Base-by-base conservation (phyloP, 2,329 filamentous ascomycete genomes). In the Tolypocladium paradoxum region DNA sequence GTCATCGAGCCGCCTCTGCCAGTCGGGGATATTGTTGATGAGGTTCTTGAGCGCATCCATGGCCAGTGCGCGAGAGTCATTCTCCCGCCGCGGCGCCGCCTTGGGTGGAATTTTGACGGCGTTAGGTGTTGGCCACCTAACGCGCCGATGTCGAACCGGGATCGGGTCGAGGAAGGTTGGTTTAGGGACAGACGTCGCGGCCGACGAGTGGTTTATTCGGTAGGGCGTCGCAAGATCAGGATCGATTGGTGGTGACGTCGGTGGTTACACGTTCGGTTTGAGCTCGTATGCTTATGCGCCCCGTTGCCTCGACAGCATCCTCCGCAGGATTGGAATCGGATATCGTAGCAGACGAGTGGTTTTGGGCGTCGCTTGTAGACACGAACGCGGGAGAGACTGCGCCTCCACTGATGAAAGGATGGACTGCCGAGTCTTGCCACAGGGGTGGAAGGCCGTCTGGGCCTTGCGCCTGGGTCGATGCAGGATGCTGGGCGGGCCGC, bases 1-100 rank as follows among this genome's bases (percentile, higher is more conserved):
- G 50, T 83, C 77, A 56, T 83, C 78, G 46, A 85, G 73, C 24
- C 78, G 75, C 54, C 70, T 70, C 37, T 79, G 69, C 82, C 82
- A 85, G 63, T 78, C 75, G 18, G 82, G 82, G 43, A 83, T 73
- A 55, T 82, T 79, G 57, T 65, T 71, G 52, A 73, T 71, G 37
- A 85, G 71, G 54, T 75, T 76, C 52, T 70, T 75, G 52, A 85
- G 68, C 31, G 81, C 76, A 55, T 84, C 82, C 68, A 79, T 77
- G 56, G 73, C 70, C 69, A 73, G 71, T 50, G 63, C 61, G 60
- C 59, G 56, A 53, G 58, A 58, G 56, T 66, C 65, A 56, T 59
- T 55, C 58, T 65, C 60, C 55, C 50, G 57, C 55, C 60, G 53
- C 54, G 58, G 53, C 53, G 62, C 61, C 63, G 65, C 69, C 55